Evolutionary conservation across 2,329 filamentous ascomycete species (phyloP), one percentile per base, ranked within the genome.

Genomic region (Mycogone perniciosa): DNA sequence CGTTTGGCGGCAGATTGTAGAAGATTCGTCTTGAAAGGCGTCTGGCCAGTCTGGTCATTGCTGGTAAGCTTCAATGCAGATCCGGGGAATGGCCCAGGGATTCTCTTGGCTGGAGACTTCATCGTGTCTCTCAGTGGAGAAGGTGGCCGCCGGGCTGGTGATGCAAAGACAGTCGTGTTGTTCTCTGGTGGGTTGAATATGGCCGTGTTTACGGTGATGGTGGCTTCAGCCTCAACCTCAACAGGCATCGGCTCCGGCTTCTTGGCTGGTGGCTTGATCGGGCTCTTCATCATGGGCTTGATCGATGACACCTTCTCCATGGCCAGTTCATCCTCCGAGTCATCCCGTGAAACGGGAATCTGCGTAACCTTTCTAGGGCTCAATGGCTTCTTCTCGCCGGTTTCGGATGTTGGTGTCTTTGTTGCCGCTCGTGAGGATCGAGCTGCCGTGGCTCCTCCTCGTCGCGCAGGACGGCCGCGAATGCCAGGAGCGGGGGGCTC

Each of bases 331-430:
- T 85, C 81, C 46, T 84, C 81, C 10, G 80, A 82, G 44, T 63
- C 60, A 31, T 71, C 70, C 60, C 67, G 66, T 60, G 61, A 71
- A 54, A 71, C 57, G 45, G 73, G 70, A 57, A 84, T 70, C 67
- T 83, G 79, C 38, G 79, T 80, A 57, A 80, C 75, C 72, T 85
- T 85, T 71, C 79, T 84, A 68, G 80, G 81, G 67, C 80, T 84
- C 48, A 85, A 69, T 33, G 81, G 80, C 50, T 73, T 74, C 56
- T 74, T 74, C 38, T 70, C 64, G 11, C 13, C 43, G 5, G 27
- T 37, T 7, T 46, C 46, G 7, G 50, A n/a, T 50, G 67, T 64
- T 33, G 60, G 52, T 40, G 59, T 48, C 56, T 61, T 67, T 54
- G 68, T 59, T 50, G 64, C 62, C 11, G 67, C 63, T 50, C 66